Evolutionary conservation across 345 rosid species (phyloP), one percentile per base, ranked within the genome.

Genomic region (Eucalyptus curtisii): DNA sequence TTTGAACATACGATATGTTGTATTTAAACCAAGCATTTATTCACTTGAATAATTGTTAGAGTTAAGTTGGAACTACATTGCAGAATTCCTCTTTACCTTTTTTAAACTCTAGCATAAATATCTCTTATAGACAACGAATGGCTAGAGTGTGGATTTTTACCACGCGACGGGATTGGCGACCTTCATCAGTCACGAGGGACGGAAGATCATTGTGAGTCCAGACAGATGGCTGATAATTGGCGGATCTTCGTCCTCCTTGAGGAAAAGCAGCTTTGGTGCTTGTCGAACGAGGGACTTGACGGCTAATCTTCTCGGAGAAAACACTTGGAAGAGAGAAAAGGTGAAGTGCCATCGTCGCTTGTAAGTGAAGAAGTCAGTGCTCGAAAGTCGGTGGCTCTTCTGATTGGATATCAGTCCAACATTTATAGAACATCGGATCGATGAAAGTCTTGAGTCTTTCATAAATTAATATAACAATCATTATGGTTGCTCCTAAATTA

Each of bases 181-280:
- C 61, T 55, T 64, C 17, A 30, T 27, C 9, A 7, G 19, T 30
- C 71, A n/a, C 5, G 6, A 90, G 52, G 25, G 90, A 86, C 88
- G 2, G 88, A 80, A 88, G 49, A 44, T 76, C n/a, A 31, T 59
- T 49, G 90, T 59, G 49, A 49, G 49, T 90, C 89, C 91, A 88
- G 57, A 13, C 1, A 6, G 88, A 86, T 6, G 88, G 85, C 53
- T 79, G 88, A 71, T 55, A 86, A 16, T 86, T 79, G 33, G 90
- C 53, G 2, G 88, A 79, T 30, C 86, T 37, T 88, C 88, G 71
- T 13, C 47, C 42, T 53, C 49, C 42, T 17, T 30, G 71, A 4
- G 33, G 17, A 64, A 2, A 1, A n/a, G 33, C 71, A 64, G n/a
- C 71, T 64, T 64, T 64, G 71, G 1, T 64, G 71, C 71, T 13